Evolutionary conservation across 1,284 basidiomycete genomes (phyloP).

Genomic region (Rhizoctonia solani): DNA sequence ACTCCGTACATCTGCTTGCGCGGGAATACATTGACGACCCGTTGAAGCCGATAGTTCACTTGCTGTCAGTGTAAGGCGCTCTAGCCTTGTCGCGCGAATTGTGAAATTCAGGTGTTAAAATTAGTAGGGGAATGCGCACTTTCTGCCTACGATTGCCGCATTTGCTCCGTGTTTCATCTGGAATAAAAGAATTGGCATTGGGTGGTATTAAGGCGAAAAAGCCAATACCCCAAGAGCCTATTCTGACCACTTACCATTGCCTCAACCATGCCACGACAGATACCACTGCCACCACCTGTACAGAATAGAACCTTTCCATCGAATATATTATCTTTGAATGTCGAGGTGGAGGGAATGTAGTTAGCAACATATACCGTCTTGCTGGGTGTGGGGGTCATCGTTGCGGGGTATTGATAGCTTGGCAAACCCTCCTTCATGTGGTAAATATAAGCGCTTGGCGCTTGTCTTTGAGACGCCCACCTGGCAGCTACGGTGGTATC

Average conservation of each 20-base stretch:
- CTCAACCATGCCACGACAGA: constrained; percentile 88
- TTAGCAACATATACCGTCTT: not conserved
- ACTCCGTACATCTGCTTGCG: constrained; percentile 83
- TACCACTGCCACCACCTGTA: constrained; percentile 88
- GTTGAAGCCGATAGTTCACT: constrained; percentile 72
- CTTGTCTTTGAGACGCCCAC: not conserved
- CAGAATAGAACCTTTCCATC: constrained; percentile 93
- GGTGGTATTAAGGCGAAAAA: not conserved
- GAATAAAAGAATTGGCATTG: not conserved
- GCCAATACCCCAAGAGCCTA: not conserved
- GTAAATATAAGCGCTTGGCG: not conserved
- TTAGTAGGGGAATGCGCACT: constrained; percentile 55
- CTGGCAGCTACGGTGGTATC: not conserved
- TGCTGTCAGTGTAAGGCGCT: constrained; percentile 74
- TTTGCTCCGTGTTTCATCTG: constrained; percentile 86
- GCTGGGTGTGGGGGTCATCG: constrained; percentile 21
- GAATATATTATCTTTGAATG: constrained; percentile 84
- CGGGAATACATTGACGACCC: constrained; percentile 70
- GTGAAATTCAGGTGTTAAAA: not conserved
- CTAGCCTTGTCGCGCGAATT: constrained; percentile 60
- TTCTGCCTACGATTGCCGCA: constrained; percentile 83
- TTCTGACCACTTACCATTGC: constrained; percentile 60
- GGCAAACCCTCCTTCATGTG: not conserved
- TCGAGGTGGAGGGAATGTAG: constrained; percentile 52
- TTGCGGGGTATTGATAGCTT: constrained; percentile 10